Percentiles rank a stretch among this genome's conserved stretches.
These are phyloP conservation scores for Panaeolus cyanescens DNA, from an alignment of 768 basidiomycete genomes.

Conservation along the genomic window DNA sequence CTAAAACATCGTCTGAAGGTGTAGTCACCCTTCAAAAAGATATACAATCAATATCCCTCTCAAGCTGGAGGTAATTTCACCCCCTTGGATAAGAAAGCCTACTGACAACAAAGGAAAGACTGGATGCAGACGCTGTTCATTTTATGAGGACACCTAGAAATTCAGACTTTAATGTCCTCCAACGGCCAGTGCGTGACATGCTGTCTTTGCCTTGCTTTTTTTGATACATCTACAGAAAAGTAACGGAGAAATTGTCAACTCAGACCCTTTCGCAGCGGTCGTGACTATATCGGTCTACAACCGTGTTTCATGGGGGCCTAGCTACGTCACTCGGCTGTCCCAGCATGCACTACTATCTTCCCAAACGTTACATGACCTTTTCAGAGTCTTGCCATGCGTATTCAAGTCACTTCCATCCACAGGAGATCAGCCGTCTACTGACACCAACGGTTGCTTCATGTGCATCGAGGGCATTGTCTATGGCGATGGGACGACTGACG, in stretches of 20 bases:
- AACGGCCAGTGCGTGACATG: constrained; percentile 34
- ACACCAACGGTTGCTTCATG: constrained; percentile 45
- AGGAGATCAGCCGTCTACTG: background rate
- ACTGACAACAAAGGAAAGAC: constrained; percentile 29
- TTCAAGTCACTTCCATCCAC: constrained; percentile 51
- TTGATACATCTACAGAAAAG: constrained; percentile 24
- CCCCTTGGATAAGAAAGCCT: background rate
- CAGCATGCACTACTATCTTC: constrained; percentile 72
- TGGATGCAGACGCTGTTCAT: constrained; percentile 51
- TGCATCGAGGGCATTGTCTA: constrained; percentile 64
- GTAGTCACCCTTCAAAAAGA: constrained; percentile 48
- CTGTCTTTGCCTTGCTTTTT: background rate
- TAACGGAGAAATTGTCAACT: constrained; percentile 19
- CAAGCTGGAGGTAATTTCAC: constrained; percentile 39
- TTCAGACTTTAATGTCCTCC: constrained; percentile 65
- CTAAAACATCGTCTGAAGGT: constrained; percentile 44
- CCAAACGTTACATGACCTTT: constrained; percentile 69
- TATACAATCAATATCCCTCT: constrained; percentile 35
- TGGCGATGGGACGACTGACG: constrained; percentile 46
- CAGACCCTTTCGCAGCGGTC: constrained; percentile 40
- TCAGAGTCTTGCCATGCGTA: constrained; percentile 58
- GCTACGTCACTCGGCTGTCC: constrained; percentile 60
- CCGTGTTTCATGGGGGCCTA: constrained; percentile 61
- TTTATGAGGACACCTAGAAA: constrained; percentile 68
- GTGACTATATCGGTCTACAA: constrained; percentile 63